phyloP scores from a whole-genome alignment of 441 rosid species.

The Populus tomentosa region DNA sequence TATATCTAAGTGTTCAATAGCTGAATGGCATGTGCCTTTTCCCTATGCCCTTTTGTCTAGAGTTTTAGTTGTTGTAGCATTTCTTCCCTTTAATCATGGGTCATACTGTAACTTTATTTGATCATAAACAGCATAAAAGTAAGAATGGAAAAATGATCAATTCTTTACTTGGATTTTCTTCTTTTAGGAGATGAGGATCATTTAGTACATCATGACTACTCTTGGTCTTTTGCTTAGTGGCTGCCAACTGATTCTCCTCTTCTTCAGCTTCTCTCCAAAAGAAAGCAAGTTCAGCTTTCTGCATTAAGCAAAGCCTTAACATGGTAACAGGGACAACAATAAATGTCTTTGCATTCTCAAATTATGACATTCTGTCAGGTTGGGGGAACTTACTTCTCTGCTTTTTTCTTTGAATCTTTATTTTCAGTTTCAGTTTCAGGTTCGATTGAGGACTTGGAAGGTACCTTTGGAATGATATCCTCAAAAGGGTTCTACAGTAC shows the following conservation, averaged over 20 bases:
- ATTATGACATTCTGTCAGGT: neutral
- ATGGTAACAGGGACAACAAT: slow-evolving; percentile 1
- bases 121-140: slow-evolving; percentile 8
- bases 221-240: slow-evolving; percentile 70
- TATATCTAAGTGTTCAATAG: neutral
- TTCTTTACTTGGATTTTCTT: slow-evolving; percentile 42
- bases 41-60: neutral
- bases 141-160: slow-evolving; percentile 32
- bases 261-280: slow-evolving; percentile 99
- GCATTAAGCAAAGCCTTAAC: slow-evolving; percentile 28
- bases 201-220: slow-evolving; percentile 94
- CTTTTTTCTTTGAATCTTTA: slow-evolving; percentile 60
- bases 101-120: neutral
- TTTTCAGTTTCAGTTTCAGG: slow-evolving; percentile 36
- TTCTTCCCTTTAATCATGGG: neutral
- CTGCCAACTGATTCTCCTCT: slow-evolving; percentile 78
- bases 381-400: slow-evolving; percentile 57
- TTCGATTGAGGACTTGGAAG: slow-evolving; percentile 30
- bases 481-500: slow-evolving; percentile 95
- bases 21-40: neutral
- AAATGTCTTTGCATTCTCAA: neutral
- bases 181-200: slow-evolving; percentile 86
- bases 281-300: slow-evolving; percentile 90
- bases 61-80: neutral
- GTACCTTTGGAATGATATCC: slow-evolving; percentile 72